Evolutionary conservation across 192 early-diverging fungal genomes (phyloP).

Genomic region (Backusella tuberculispora): DNA sequence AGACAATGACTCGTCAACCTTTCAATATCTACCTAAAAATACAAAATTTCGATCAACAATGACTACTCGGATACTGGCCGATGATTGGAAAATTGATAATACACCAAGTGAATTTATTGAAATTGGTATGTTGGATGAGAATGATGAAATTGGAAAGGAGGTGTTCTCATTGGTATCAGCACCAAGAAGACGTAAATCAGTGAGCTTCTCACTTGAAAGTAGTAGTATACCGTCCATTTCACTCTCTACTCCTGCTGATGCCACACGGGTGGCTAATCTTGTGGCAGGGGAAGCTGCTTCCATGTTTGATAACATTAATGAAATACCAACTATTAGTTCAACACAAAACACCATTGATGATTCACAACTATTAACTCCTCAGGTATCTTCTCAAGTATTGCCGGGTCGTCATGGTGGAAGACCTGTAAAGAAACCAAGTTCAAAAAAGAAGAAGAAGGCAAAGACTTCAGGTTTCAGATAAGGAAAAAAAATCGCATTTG

Average conservation of each 20-base stretch:
- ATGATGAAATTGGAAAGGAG: background rate
- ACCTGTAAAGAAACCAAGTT: background rate
- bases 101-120: background rate
- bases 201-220: background rate
- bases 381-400: background rate
- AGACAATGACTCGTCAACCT: background rate
- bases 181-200: background rate
- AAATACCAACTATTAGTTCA: background rate
- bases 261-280: background rate
- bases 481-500: background rate
- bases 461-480: conserved; percentile 5
- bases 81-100: background rate
- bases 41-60: background rate
- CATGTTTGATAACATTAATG: background rate
- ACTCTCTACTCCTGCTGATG: background rate
- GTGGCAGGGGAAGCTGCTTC: background rate
- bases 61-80: background rate
- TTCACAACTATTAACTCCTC: background rate
- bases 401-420: background rate
- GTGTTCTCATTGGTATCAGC: background rate
- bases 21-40: background rate
- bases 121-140: background rate
- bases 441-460: background rate
- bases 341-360: background rate
- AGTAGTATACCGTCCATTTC: background rate